Base-by-base conservation (phyloP, 441 rosid genomes). In the Kokia cookei region DNA sequence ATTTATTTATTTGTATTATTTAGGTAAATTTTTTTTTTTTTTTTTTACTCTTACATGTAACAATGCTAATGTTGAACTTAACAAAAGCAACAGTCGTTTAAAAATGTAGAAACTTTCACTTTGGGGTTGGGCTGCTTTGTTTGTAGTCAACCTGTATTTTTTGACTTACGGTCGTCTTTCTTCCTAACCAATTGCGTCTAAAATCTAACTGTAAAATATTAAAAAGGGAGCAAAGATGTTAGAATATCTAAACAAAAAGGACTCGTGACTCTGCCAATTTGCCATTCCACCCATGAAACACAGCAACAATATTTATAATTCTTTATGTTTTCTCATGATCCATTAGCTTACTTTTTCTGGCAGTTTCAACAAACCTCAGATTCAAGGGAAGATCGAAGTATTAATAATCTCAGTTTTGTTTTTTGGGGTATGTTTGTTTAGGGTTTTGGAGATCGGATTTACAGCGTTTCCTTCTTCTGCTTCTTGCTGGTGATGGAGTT, bases 401-500 rank as follows among this genome's bases (percentile, higher is more conserved):
- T 50, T 2, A 45, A 19, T 12, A 13, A 8, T 9, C 43, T 68
- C 15, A 4, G 19, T 53, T 69, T 69, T 32, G 27, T 35, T 26
- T 4, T 37, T 54, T 35, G 50, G 53, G 57, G 14, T 24, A 57
- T 55, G 65, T 43, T 29, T 29, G 15, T 71, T 58, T 58, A 14
- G 43, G 65, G 26, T 15, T 71, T 57, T 53, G 47, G 19, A 45
- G 54, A 58, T 64, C 42, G 10, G 64, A 32, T 65, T 70, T 27
- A 12, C 24, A 42, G 15, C 26, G 71, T 5, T 73, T 67, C 65
- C 61, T 65, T 53, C 47, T 65, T 65, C 55, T 69, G 27, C 62
- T 37, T 80, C 60, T 65, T 73, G 43, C 62, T 50, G 63, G 42
- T 61, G 29, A 94, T 91, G 97, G 97, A 94, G 85, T 80, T 86